Evolutionary conservation across 2,329 filamentous ascomycete genomes (phyloP).

Genomic region (Pseudonectria foliicola): DNA sequence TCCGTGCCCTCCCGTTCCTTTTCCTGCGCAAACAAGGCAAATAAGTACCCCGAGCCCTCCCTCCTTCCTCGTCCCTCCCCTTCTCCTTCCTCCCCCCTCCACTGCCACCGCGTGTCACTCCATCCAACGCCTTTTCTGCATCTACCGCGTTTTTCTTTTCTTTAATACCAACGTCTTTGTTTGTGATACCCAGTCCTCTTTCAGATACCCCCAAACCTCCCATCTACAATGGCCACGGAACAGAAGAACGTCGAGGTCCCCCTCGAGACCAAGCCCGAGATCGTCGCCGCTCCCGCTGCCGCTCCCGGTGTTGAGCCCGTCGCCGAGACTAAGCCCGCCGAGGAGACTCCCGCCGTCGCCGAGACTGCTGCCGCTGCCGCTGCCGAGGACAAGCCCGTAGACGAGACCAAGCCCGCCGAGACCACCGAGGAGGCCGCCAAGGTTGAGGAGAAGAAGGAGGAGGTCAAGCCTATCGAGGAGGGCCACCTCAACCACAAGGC

Average conservation of each 20-base stretch:
- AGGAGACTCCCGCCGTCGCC: conserved; percentile 27
- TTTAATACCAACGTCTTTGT: conserved; percentile 36
- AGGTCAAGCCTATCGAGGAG: conserved; percentile 68
- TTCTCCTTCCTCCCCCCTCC: conserved; percentile 27
- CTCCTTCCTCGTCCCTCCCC: conserved; percentile 17
- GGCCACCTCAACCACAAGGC: conserved; percentile 86
- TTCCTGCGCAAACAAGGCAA: conserved; percentile 17
- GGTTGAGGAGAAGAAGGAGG: conserved; percentile 39
- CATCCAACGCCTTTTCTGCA: conserved; percentile 28
- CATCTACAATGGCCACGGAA: conserved; percentile 63
- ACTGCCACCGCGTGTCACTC: conserved; percentile 26
- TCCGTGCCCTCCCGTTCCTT: too few relatives aligned
- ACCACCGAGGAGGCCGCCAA: conserved; percentile 33
- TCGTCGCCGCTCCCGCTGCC: conserved; percentile 28
- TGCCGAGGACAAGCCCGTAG: conserved; percentile 35
- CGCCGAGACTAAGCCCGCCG: conserved; percentile 31
- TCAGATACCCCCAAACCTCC: conserved; percentile 34
- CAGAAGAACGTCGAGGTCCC: conserved; percentile 61
- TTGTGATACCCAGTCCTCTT: conserved; percentile 45
- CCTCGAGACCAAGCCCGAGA: conserved; percentile 41
- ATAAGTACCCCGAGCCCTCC: conserved; percentile 38
- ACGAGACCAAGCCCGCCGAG: conserved; percentile 37
- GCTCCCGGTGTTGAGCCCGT: conserved; percentile 26
- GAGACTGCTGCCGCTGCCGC: conserved; percentile 28
- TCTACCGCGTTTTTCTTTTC: conserved; percentile 29